Conservation (phyloP, 2,329 filamentous ascomycete genomes). For the Diplocarpon rosae region DNA sequence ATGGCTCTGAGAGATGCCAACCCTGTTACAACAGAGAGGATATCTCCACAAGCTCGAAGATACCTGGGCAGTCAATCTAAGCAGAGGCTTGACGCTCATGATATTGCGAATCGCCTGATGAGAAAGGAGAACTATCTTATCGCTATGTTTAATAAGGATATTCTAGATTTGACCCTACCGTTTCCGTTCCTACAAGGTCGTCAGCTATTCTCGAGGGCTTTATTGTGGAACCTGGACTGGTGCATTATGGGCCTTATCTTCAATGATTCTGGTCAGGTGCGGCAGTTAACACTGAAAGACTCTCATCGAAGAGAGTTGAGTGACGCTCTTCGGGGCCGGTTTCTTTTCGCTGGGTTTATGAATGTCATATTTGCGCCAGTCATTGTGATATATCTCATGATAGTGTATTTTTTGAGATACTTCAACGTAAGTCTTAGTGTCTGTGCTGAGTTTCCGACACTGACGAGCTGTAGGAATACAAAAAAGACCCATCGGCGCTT, state of each 20-base stretch:
- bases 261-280: conserved; percentile 77
- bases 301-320: conserved; percentile 71
- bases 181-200: conserved; percentile 71
- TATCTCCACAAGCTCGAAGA: conserved; percentile 46
- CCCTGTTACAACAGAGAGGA: conserved; percentile 50
- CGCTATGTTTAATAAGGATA: conserved; percentile 93
- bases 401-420: conserved; percentile 89
- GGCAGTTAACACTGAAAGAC: conserved; percentile 74
- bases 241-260: conserved; percentile 92
- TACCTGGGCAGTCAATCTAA: conserved; percentile 72
- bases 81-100: conserved; percentile 87
- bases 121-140: conserved; percentile 94
- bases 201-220: conserved; percentile 76
- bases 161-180: conserved; percentile 76
- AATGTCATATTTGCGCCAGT: conserved; percentile 82
- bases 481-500: conserved; percentile 80
- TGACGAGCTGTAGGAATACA: conserved; percentile 59
- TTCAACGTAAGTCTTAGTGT: conserved; percentile 56
- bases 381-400: conserved; percentile 72
- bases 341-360: conserved; percentile 73
- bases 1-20: conserved; percentile 63
- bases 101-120: conserved; percentile 96
- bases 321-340: conserved; percentile 62
- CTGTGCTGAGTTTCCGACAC: not conserved
- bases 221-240: conserved; percentile 86